phyloP scores from a whole-genome alignment of 2,329 filamentous ascomycete species.

The Arthrobotrys entomopaga region DNA sequence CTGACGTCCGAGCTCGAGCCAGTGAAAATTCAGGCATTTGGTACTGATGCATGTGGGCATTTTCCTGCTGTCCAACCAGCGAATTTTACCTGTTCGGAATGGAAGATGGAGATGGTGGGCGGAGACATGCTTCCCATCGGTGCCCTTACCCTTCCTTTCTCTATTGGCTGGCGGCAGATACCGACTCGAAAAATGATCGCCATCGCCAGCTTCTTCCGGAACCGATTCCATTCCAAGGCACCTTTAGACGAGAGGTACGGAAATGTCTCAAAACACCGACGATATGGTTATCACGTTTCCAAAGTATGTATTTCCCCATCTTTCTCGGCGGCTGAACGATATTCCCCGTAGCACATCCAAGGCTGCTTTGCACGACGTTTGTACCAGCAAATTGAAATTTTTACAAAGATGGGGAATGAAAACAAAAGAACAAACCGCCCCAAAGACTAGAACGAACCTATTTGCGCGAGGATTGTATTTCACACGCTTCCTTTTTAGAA shows the following conservation, averaged over 20 bases:
- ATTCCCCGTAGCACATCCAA: not conserved
- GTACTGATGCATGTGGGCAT: constrained; percentile 20
- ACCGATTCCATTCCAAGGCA: not conserved
- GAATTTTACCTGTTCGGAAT: constrained; percentile 30
- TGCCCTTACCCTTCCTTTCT: constrained; percentile 44
- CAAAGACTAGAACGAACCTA: too few species aligned
- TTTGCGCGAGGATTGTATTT: not conserved
- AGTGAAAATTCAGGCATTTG: not conserved
- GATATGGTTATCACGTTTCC: constrained; percentile 8
- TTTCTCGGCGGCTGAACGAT: too few species aligned
- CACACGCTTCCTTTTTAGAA: constrained; percentile 17
- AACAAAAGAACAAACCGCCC: too few species aligned
- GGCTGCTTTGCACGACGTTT: not conserved
- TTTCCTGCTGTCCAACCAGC: constrained; percentile 26
- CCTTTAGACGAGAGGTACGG: constrained; percentile 8
- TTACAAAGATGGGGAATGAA: not conserved
- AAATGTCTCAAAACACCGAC: constrained; percentile 14
- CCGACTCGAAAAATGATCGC: constrained; percentile 6
- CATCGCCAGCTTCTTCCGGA: constrained; percentile 9
- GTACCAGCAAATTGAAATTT: not conserved
- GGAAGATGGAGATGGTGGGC: constrained; percentile 37
- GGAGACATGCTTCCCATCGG: constrained; percentile 6
- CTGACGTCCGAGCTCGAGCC: not conserved
- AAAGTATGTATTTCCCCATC: too few species aligned
- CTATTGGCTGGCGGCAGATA: constrained; percentile 31